Evolutionary conservation across 108 stramenopile genomes (phyloP).

Genomic region (Epithemia pelagica): DNA sequence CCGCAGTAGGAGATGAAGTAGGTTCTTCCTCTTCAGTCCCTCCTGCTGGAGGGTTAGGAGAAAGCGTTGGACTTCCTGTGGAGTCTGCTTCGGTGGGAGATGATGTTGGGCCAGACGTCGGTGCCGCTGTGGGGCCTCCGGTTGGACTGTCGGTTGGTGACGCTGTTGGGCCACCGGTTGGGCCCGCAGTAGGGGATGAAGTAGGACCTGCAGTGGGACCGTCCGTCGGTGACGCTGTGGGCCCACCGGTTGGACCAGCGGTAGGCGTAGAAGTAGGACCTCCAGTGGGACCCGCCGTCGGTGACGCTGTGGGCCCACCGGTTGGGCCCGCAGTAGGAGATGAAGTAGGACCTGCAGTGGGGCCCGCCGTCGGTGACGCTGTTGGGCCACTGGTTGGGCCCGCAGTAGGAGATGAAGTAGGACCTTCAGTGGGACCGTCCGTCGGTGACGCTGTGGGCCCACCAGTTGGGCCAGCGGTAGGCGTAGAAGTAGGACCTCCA

Average conservation of each 20-base stretch:
- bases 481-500: neutral
- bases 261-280: neutral
- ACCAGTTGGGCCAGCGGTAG: neutral
- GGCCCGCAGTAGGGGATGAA: neutral
- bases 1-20: neutral
- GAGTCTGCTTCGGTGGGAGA: constrained; percentile 3
- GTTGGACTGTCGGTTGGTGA: constrained; percentile 1
- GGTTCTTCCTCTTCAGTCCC: too few relatives aligned
- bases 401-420: neutral
- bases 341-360: constrained; percentile 2
- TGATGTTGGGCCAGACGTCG: constrained; percentile 7
- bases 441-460: constrained; percentile 7
- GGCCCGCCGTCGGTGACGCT: neutral
- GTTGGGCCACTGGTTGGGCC: neutral
- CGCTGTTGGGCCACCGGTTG: neutral
- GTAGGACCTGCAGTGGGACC: neutral
- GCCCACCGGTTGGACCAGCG: neutral
- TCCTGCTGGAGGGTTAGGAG: too few relatives aligned
- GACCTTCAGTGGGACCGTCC: constrained; percentile 6
- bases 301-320: neutral
- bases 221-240: neutral
- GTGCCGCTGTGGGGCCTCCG: constrained; percentile 7
- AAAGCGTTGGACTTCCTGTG: constrained; percentile 5
- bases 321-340: constrained; percentile 1
- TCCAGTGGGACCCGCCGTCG: constrained; percentile 1